phyloP scores from a whole-genome alignment of 2,329 filamentous ascomycete genomes.

The Phialemoniopsis sp. region DNA sequence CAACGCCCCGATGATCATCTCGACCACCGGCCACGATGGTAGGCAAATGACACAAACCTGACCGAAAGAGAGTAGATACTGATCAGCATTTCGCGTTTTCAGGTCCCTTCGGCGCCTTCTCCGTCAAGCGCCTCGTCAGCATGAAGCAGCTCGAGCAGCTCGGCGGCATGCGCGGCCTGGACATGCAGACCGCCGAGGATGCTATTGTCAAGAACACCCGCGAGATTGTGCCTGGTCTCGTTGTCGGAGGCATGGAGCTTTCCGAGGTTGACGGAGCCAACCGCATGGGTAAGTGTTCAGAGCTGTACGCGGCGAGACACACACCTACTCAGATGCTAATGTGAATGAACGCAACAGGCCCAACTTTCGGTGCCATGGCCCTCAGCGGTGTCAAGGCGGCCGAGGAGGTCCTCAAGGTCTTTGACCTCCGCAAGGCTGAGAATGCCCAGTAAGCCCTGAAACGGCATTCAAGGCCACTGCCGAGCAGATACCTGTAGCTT shows the following conservation, averaged over 20 bases:
- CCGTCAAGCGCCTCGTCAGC: constrained; percentile 82
- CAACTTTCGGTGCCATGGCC: constrained; percentile 86
- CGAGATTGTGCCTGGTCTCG: constrained; percentile 81
- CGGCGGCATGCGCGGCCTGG: constrained; percentile 86
- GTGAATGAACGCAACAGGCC: constrained; percentile 30
- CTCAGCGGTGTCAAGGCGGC: constrained; percentile 86
- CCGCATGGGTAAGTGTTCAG: constrained; percentile 63
- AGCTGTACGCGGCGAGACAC: not conserved
- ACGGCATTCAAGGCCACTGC: no score
- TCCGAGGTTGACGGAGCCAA: constrained; percentile 88
- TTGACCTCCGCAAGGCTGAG: constrained; percentile 73
- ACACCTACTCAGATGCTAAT: constrained; percentile 6
- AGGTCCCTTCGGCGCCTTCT: constrained; percentile 83
- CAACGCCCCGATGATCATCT: constrained; percentile 85
- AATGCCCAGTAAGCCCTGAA: constrained; percentile 50
- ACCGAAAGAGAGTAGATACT: not conserved
- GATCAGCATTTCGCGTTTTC: no score
- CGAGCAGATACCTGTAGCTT: no score
- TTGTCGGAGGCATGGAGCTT: constrained; percentile 94
- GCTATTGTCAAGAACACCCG: constrained; percentile 90
- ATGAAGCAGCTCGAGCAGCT: constrained; percentile 82
- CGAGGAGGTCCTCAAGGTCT: constrained; percentile 76
- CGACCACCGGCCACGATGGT: constrained; percentile 85
- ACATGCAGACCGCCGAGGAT: constrained; percentile 90
- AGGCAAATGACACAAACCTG: constrained; percentile 1